A percentile compares a stretch with the other conserved stretches of the same genome.
phyloP scores from a whole-genome alignment of 75 land plant genomes.

The Selaginella moellendorffii region DNA sequence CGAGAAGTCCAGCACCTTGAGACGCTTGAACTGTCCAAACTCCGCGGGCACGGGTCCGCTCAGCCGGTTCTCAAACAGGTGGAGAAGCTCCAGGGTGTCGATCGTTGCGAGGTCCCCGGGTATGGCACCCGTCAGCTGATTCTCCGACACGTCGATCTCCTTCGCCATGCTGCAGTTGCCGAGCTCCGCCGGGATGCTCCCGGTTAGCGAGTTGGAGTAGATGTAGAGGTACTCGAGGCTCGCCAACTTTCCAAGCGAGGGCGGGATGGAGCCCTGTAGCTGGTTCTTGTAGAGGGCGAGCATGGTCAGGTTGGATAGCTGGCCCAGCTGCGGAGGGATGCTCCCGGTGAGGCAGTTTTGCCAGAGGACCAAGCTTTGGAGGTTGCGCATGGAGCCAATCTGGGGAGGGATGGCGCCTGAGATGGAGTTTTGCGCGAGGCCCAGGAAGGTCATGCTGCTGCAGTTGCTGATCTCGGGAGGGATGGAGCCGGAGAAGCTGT shows the following conservation, averaged over 20 bases:
- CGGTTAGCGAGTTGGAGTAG: conserved; percentile 45
- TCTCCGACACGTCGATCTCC: conserved; percentile 44
- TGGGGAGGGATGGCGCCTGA: conserved; percentile 19
- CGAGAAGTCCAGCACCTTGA: conserved; percentile 8
- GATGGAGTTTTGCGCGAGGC: conserved; percentile 10
- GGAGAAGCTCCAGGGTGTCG: conserved; percentile 37
- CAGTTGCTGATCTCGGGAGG: conserved; percentile 10
- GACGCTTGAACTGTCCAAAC: neutral
- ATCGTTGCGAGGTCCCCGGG: conserved; percentile 39
- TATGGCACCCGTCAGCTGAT: conserved; percentile 36
- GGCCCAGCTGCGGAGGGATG: neutral
- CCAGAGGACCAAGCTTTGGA: conserved; percentile 30
- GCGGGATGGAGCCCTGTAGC: conserved; percentile 42
- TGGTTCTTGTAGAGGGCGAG: conserved; percentile 17
- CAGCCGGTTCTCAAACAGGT: neutral
- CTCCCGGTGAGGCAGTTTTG: neutral
- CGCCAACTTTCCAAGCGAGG: conserved; percentile 28
- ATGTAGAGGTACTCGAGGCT: conserved; percentile 45
- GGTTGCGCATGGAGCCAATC: conserved; percentile 6
- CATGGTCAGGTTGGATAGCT: neutral
- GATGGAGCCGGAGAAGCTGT: conserved; percentile 4
- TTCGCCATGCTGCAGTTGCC: conserved; percentile 28
- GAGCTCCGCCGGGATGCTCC: conserved; percentile 44
- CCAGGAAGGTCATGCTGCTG: conserved; percentile 3
- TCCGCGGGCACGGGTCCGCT: neutral